Conservation (phyloP, 1,284 basidiomycete species). For the Trametes sp. region DNA sequence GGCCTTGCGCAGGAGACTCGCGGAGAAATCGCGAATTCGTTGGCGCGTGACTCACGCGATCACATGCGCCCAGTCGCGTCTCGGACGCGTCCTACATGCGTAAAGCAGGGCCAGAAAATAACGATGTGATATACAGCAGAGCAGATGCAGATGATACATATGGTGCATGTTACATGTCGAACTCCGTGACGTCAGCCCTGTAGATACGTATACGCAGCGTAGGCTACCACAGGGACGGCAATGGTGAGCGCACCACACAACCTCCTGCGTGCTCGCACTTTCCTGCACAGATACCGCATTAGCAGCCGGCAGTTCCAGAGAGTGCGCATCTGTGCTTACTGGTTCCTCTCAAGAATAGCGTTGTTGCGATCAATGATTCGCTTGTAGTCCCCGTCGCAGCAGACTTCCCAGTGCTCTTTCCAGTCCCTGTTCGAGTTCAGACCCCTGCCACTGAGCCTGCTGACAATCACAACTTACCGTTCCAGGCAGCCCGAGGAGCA, state of each 20-base stretch:
- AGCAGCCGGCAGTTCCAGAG: too few species aligned
- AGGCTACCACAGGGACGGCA: not conserved
- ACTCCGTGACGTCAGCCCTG: not conserved
- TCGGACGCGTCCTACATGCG: not conserved
- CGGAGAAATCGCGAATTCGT: constrained; percentile 34
- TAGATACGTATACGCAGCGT: not conserved
- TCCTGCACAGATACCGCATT: not conserved
- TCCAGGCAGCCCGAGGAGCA: constrained; percentile 9
- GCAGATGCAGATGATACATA: not conserved
- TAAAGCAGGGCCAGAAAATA: not conserved
- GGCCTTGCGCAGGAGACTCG: not conserved
- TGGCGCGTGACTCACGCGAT: constrained; percentile 24
- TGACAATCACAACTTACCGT: not conserved
- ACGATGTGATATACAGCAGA: not conserved
- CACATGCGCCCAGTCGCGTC: constrained; percentile 22
- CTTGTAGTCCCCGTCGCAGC: not conserved
- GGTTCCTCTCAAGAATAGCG: not conserved
- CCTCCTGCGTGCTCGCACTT: not conserved
- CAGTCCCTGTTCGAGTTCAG: not conserved
- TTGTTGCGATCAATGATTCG: not conserved
- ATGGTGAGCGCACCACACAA: not conserved
- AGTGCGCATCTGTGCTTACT: not conserved
- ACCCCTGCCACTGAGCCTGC: not conserved
- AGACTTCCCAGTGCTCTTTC: constrained; percentile 1
- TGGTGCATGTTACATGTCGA: not conserved